These are phyloP conservation scores for Neopestalotiopsis clavispora DNA, from an alignment of 2,329 filamentous ascomycete species.

Conservation along the genomic window DNA sequence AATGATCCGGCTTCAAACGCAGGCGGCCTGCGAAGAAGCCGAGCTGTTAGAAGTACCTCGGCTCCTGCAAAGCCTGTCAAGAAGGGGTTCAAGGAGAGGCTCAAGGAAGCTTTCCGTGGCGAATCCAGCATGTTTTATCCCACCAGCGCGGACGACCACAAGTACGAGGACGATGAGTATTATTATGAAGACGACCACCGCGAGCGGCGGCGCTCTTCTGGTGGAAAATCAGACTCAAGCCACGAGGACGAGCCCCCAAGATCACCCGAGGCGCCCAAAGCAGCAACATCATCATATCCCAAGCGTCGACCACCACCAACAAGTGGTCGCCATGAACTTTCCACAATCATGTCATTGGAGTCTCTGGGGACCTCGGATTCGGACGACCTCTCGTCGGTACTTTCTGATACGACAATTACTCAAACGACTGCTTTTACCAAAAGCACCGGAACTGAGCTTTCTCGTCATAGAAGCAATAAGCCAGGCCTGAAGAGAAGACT, in stretches of 20 bases:
- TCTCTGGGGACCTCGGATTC: constrained; percentile 50
- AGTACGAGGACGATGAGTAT: constrained; percentile 30
- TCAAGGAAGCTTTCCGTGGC: constrained; percentile 67
- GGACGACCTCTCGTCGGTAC: constrained; percentile 56
- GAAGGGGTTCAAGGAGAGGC: constrained; percentile 59
- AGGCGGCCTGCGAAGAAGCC: constrained; percentile 56
- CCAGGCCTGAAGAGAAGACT: constrained; percentile 72
- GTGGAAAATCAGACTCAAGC: constrained; percentile 37
- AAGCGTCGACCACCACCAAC: constrained; percentile 55
- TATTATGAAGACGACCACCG: constrained; percentile 29
- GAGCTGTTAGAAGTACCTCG: constrained; percentile 56
- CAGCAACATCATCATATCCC: constrained; percentile 22
- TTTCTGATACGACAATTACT: constrained; percentile 57
- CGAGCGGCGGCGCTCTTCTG: constrained; percentile 37
- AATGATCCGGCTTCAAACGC: constrained; percentile 39
- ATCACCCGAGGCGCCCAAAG: constrained; percentile 33
- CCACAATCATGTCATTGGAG: constrained; percentile 61
- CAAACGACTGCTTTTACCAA: constrained; percentile 56
- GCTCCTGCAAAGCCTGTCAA: constrained; percentile 56
- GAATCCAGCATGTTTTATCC: constrained; percentile 60
- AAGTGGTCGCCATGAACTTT: constrained; percentile 59
- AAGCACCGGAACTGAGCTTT: constrained; percentile 46
- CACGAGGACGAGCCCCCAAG: constrained; percentile 37
- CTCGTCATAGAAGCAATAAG: constrained; percentile 52
- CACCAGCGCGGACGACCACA: constrained; percentile 47